These are phyloP conservation scores for Juncus inflexus DNA, from an alignment of 176 grass and related monocot genomes.

Conservation along the genomic window DNA sequence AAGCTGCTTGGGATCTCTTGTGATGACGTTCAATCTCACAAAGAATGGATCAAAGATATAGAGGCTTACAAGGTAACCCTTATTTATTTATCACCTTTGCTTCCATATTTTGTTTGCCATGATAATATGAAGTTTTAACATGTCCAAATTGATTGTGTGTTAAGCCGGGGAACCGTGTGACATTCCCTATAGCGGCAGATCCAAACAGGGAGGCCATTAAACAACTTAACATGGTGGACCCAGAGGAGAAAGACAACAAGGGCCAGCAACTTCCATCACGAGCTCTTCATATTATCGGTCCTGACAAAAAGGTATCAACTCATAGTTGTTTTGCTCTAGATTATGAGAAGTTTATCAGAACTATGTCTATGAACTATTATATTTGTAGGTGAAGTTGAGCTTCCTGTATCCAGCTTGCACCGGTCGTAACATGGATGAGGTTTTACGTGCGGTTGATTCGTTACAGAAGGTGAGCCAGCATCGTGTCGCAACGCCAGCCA, in stretches of 20 bases:
- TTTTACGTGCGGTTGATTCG: conserved; percentile 61
- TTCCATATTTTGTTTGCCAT: neutral
- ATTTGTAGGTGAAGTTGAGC: conserved; percentile 59
- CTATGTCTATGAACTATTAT: neutral
- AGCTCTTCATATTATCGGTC: conserved; percentile 61
- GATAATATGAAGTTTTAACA: neutral
- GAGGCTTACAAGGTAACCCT: conserved; percentile 63
- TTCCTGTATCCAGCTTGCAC: conserved; percentile 69
- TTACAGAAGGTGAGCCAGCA: conserved; percentile 56
- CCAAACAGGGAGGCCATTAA: conserved; percentile 41
- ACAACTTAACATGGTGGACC: conserved; percentile 89
- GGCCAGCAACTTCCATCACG: conserved; percentile 53
- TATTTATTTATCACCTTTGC: neutral
- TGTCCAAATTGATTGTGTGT: neutral
- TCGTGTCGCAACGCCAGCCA: conserved; percentile 67
- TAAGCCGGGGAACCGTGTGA: conserved; percentile 38
- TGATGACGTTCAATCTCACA: conserved; percentile 69
- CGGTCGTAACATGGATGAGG: conserved; percentile 87
- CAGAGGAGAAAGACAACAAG: conserved; percentile 55
- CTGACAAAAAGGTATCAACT: conserved; percentile 44
- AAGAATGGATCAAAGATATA: conserved; percentile 88
- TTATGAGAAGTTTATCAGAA: neutral
- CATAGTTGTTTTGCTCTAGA: neutral
- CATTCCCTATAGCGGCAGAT: conserved; percentile 70
- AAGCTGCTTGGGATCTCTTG: conserved; percentile 84